Base-by-base conservation (phyloP, 2,329 filamentous ascomycete genomes). In the Fusarium falciforme region DNA sequence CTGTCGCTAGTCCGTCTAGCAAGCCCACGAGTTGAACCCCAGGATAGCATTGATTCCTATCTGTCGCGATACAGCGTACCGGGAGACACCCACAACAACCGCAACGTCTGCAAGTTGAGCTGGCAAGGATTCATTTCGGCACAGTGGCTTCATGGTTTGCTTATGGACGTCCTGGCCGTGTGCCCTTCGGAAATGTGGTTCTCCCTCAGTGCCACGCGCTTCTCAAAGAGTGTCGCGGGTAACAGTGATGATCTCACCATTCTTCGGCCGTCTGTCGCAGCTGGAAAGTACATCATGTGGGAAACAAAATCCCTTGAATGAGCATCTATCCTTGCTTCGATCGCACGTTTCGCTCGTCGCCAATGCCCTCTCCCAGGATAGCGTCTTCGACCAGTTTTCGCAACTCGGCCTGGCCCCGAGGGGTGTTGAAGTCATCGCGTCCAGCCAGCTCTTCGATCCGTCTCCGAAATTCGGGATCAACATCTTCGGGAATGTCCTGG, bases 371-470 rank as follows among this genome's bases (percentile, higher is more conserved):
- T 1, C 91, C 93, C 27, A 88, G 84, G 20, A 99, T 86, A 3
- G 94, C 95, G 78, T 98, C 94, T 74, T 93, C 89, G 7, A 99
- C 91, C 69, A 99, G 85, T 74, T 90, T 88, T 69, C 95, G 89
- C 78, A 99, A 83, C 79, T 95, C 91, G 25, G 88, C 89, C 83
- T 99, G 96, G 5, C 93, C 94, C 68, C 93, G 90, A 63, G 94
- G 91, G 6, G 91, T 93, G 77, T 96, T 87, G 78, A 98, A 97
- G 79, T 98, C 95, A 27, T 93, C 91, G 44, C 94, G 88, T 38
- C 92, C 89, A 3, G 96, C 95, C 68, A 99, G 84, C 82, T 98
- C 93, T 79, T 98, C 95, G 79, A 99, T 98, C 62, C 94, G 89
- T 75, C 93, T 88, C 79, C 93, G 91, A 75, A 99, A 94, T 75